Conservation (phyloP, 768 basidiomycete genomes). For the Xerocomus spinulosus region DNA sequence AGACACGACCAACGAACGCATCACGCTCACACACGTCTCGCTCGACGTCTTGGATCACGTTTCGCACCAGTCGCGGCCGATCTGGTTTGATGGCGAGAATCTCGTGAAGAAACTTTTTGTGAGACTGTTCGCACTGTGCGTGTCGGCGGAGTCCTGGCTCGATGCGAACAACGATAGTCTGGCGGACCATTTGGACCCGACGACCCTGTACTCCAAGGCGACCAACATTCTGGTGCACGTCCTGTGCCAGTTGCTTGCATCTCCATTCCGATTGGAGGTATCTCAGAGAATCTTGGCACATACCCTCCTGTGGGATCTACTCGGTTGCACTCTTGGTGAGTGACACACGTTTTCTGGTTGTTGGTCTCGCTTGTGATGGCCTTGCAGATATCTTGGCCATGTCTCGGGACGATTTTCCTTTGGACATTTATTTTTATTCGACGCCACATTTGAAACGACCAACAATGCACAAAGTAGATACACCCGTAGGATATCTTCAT, state of each 20-base stretch:
- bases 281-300: slow-evolving; percentile 18
- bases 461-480: slow-evolving; percentile 30
- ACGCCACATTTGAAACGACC: slow-evolving; percentile 33
- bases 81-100: slow-evolving; percentile 44
- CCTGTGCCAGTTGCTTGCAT: slow-evolving; percentile 33
- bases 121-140: slow-evolving; percentile 50
- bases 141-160: slow-evolving; percentile 56
- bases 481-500: slow-evolving; percentile 27
- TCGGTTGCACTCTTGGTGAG: slow-evolving; percentile 12
- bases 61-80: slow-evolving; percentile 44
- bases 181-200: slow-evolving; percentile 43
- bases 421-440: slow-evolving; percentile 39
- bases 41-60: slow-evolving; percentile 52
- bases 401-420: slow-evolving; percentile 34
- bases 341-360: neutral
- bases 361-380: slow-evolving; percentile 6
- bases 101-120: slow-evolving; percentile 48
- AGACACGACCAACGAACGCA: slow-evolving; percentile 53
- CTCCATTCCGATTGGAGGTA: slow-evolving; percentile 18
- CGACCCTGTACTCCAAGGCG: slow-evolving; percentile 44
- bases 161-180: slow-evolving; percentile 39
- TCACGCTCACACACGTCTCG: slow-evolving; percentile 49
- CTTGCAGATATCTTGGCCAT: slow-evolving; percentile 34
- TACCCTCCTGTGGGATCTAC: slow-evolving; percentile 19
- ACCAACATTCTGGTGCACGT: slow-evolving; percentile 41